A percentile compares a stretch with the other conserved stretches of the same genome.
phyloP scores from a whole-genome alignment of 1,139 yeast genomes.

The Pneumocystis carinii region DNA sequence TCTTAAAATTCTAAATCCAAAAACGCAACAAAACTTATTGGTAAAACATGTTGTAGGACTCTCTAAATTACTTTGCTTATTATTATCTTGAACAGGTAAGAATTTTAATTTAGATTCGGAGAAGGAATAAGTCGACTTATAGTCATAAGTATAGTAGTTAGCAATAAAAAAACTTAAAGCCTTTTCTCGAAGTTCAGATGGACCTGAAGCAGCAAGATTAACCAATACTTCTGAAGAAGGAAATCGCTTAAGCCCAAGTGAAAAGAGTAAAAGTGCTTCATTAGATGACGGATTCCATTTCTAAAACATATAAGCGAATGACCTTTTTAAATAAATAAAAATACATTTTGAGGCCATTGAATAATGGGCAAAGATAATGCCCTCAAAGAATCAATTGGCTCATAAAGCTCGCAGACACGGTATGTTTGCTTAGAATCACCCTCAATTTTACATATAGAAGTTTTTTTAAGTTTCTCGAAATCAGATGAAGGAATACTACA shows the following conservation, averaged over 20 bases:
- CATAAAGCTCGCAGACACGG: slow-evolving; percentile 22
- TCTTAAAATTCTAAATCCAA: slow-evolving; percentile 24
- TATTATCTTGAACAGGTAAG: slow-evolving; percentile 12
- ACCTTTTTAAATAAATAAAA: background rate
- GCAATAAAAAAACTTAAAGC: slow-evolving; percentile 23
- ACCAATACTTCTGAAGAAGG: slow-evolving; percentile 18
- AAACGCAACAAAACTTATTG: slow-evolving; percentile 15
- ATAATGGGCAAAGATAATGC: slow-evolving; percentile 23
- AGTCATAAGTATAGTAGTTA: slow-evolving; percentile 18
- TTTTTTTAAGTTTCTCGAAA: slow-evolving; percentile 4
- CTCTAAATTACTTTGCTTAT: background rate
- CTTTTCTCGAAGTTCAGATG: slow-evolving; percentile 13
- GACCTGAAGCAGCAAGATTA: slow-evolving; percentile 17
- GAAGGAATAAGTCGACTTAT: slow-evolving; percentile 13
- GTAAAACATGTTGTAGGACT: slow-evolving; percentile 8
- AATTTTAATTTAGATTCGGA: slow-evolving; percentile 8
- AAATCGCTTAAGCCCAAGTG: slow-evolving; percentile 22
- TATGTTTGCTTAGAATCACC: slow-evolving; percentile 21
- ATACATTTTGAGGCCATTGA: slow-evolving; percentile 17
- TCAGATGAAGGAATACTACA: slow-evolving; percentile 7
- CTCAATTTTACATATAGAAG: slow-evolving; percentile 15
- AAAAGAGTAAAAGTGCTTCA: slow-evolving; percentile 22
- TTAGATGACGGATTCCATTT: slow-evolving; percentile 21
- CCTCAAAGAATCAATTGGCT: slow-evolving; percentile 22
- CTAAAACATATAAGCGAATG: background rate